Percentiles rank a stretch among this genome's conserved stretches.
Conservation (phyloP, 2,329 filamentous ascomycete species). For the Cercospora beticola region DNA sequence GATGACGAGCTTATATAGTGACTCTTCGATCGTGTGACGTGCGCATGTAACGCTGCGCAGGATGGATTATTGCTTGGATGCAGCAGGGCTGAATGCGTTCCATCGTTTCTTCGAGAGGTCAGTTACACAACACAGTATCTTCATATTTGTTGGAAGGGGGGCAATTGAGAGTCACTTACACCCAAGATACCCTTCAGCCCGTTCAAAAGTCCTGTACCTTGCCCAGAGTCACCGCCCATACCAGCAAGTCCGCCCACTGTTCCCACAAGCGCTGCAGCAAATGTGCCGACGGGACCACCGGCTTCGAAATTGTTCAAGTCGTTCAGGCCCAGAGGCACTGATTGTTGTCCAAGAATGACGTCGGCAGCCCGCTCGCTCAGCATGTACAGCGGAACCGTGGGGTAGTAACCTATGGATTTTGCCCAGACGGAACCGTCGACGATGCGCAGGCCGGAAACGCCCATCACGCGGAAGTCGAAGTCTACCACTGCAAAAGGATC, state of each 20-base stretch:
- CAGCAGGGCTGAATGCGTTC: not conserved
- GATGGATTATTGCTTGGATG: no score
- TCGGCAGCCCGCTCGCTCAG: constrained; percentile 62
- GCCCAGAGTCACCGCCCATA: no score
- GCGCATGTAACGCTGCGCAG: no score
- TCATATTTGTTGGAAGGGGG: no score
- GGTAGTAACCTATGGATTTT: constrained; percentile 54
- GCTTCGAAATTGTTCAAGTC: constrained; percentile 47
- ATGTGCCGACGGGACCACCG: constrained; percentile 3
- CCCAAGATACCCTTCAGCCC: not conserved
- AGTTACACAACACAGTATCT: no score
- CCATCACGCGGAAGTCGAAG: constrained; percentile 57
- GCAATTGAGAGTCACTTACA: not conserved
- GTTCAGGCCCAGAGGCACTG: constrained; percentile 46
- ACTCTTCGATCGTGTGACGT: no score
- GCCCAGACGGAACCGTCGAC: constrained; percentile 63
- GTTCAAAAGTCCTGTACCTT: no score
- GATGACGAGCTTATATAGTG: no score
- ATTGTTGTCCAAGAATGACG: constrained; percentile 55
- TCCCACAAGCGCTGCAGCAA: constrained; percentile 5
- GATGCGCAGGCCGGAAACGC: constrained; percentile 56
- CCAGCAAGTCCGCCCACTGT: no score
- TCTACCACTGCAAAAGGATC: constrained; percentile 59
- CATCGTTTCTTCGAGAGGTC: not conserved
- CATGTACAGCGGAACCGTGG: constrained; percentile 55